phyloP scores from a whole-genome alignment of 2,329 filamentous ascomycete species.

The Pseudocercospora cruenta region DNA sequence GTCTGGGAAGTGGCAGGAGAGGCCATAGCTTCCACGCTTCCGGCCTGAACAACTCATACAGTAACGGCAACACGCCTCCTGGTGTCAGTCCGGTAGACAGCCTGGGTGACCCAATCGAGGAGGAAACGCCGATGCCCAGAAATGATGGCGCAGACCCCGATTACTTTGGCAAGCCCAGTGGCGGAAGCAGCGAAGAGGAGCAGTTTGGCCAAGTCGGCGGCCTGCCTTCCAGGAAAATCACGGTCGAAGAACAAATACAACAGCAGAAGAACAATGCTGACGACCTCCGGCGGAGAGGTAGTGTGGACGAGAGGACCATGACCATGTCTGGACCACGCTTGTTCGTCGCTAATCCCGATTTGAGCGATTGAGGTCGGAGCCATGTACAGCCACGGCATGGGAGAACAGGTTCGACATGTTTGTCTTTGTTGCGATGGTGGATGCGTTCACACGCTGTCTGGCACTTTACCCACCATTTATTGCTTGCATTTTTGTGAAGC shows the following conservation, averaged over 20 bases:
- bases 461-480: background rate
- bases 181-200: slow-evolving; percentile 53
- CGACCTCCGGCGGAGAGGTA: slow-evolving; percentile 74
- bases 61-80: slow-evolving; percentile 59
- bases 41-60: slow-evolving; percentile 42
- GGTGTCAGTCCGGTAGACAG: slow-evolving; percentile 44
- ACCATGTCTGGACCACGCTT: slow-evolving; percentile 71
- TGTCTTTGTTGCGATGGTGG: background rate
- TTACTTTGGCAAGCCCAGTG: slow-evolving; percentile 49
- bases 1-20: slow-evolving; percentile 50
- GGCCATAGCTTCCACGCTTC: slow-evolving; percentile 40
- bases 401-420: background rate
- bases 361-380: slow-evolving; percentile 46
- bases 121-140: slow-evolving; percentile 52
- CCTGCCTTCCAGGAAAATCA: slow-evolving; percentile 45
- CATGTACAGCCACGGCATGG: background rate
- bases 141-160: slow-evolving; percentile 39
- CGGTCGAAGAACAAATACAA: slow-evolving; percentile 46
- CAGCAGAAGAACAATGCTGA: slow-evolving; percentile 70
- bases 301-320: slow-evolving; percentile 79
- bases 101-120: slow-evolving; percentile 46
- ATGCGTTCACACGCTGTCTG: slow-evolving; percentile 6
- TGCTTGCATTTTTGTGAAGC: slow-evolving; percentile 13
- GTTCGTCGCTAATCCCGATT: slow-evolving; percentile 85
- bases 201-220: slow-evolving; percentile 59